phyloP scores from a whole-genome alignment of 192 early-diverging fungal species.

The Funneliformis geosporum region DNA sequence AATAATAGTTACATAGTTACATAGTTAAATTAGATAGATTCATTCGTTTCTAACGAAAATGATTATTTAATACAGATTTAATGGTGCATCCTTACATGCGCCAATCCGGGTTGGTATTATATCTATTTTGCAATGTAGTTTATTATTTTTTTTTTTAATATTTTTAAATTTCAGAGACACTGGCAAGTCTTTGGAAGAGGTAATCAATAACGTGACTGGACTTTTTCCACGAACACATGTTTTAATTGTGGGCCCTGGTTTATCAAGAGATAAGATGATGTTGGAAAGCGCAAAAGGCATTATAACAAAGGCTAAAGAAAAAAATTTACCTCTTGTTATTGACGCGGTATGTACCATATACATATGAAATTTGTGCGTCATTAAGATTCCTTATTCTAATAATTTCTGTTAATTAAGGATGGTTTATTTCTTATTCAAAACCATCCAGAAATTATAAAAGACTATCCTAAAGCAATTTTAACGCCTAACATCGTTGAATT shows the following conservation, averaged over 20 bases:
- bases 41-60: not conserved
- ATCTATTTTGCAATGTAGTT: not conserved
- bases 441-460: conserved; percentile 67
- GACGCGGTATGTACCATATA: conserved; percentile 79
- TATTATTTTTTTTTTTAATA: conserved; percentile 17
- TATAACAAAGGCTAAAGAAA: conserved; percentile 65
- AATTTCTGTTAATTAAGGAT: conserved; percentile 55
- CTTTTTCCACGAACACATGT: conserved; percentile 78
- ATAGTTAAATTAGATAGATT: too few species aligned
- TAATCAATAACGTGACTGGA: conserved; percentile 48
- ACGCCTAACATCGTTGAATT: conserved; percentile 93
- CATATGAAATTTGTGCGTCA: not conserved
- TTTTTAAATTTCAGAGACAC: not conserved
- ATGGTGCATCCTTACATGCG: conserved; percentile 92
- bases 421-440: conserved; percentile 76
- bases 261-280: conserved; percentile 78
- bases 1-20: not conserved
- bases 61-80: conserved; percentile 52
- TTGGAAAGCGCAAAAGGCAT: conserved; percentile 62
- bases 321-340: conserved; percentile 74
- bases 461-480: conserved; percentile 73
- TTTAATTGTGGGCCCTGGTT: conserved; percentile 87
- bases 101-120: conserved; percentile 39
- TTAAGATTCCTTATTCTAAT: not conserved
- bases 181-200: conserved; percentile 34